Base-by-base conservation (phyloP, 2,329 filamentous ascomycete genomes). In the Remersonia thermophila region DNA sequence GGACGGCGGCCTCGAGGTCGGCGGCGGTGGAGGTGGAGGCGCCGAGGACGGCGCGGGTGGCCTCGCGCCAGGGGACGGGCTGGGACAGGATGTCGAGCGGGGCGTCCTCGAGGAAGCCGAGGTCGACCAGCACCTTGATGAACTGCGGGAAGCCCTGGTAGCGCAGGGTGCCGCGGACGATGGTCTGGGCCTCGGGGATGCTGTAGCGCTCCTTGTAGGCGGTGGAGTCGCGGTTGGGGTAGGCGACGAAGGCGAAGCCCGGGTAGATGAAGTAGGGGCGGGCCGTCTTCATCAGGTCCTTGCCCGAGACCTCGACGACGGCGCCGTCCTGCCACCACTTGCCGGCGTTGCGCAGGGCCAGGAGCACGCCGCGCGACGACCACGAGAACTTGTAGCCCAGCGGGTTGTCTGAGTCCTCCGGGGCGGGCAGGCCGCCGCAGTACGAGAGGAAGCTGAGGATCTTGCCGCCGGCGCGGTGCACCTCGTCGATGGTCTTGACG, bases 221-320 rank as follows among this genome's bases (percentile, higher is more conserved):
- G 12, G 83, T 91, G 14, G 79, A 87, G 63, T 96, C 87, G 50
- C 87, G 72, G 75, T 96, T 96, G 39, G 83, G 82, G 64, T 96
- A 96, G 29, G 81, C 85, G 48, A 95, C 86, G 51, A 93, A 89
- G 35, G 81, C 79, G 58, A 78, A 95, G 41, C 84, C 53, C 7
- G 83, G 82, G 66, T 86, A 93, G 66, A 89, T 91, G 61, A 72
- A 77, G 71, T 93, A 94, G 33, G 85, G 83, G 70, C 93, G 89
- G 28, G 87, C 85, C 33, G 73, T 74, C 43, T 66, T 78, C 89
- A 95, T 96, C 43, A 95, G 70, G 29, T 87, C 81, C 47, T 67
- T 63, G 40, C 72, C 71, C 6, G 63, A 61, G 23, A 86, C 68
- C 38, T 77, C 69, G 49, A 81, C 72, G 45, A 81, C 60, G 65